These are phyloP conservation scores for Linum lewisii DNA, from an alignment of 345 rosid species.

Conservation along the genomic window DNA sequence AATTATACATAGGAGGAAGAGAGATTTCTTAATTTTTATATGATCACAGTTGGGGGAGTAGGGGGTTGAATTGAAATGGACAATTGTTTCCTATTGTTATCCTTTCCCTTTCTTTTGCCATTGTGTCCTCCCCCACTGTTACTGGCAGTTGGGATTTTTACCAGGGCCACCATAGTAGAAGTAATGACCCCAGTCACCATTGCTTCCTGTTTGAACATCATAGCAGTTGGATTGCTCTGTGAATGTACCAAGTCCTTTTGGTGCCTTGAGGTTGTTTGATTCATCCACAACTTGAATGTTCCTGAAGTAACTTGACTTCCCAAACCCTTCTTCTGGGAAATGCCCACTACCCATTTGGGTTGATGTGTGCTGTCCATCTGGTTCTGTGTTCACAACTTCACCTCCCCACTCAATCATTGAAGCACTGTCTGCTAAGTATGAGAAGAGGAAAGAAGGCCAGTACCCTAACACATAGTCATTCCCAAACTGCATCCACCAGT, in stretches of 20 bases:
- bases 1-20: neutral
- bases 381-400: conserved; percentile 84
- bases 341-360: conserved; percentile 97
- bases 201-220: conserved; percentile 76
- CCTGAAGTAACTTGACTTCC: conserved; percentile 85
- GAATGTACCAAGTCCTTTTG: conserved; percentile 78
- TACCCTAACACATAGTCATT: conserved; percentile 76
- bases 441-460: conserved; percentile 95
- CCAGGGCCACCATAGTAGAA: conserved; percentile 97
- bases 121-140: conserved; percentile 6
- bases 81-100: neutral
- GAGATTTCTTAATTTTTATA: neutral
- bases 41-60: neutral
- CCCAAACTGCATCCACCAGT: conserved; percentile 99
- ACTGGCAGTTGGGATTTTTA: conserved; percentile 66
- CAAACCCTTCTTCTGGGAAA: conserved; percentile 92
- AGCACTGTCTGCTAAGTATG: conserved; percentile 81
- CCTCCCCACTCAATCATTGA: conserved; percentile 99
- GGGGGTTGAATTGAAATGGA: neutral
- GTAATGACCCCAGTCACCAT: conserved; percentile 97
- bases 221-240: conserved; percentile 93
- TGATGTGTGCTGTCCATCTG: conserved; percentile 76
- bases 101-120: neutral
- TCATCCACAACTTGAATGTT: conserved; percentile 79
- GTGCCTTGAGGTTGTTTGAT: conserved; percentile 90